Evolutionary conservation across 116 monocot species (phyloP).

Genomic region (Phalaenopsis hybrid): DNA sequence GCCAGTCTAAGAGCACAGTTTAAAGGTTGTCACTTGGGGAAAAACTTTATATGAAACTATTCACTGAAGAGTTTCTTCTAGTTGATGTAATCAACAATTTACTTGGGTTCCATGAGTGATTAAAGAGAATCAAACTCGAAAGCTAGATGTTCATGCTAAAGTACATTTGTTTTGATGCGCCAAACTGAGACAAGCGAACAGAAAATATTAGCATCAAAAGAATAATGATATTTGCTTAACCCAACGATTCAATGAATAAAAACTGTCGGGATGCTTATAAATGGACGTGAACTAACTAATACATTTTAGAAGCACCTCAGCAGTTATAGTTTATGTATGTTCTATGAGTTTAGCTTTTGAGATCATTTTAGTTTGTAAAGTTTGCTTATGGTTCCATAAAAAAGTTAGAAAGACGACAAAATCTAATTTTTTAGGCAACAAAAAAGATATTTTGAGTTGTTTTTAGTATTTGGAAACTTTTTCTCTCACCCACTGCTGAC

Average conservation of each 20-base stretch:
- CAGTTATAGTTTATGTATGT: background rate
- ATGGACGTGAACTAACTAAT: background rate
- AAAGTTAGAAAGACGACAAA: no score
- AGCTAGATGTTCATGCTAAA: background rate
- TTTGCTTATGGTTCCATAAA: no score
- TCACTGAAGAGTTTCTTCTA: background rate
- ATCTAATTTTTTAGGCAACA: no score
- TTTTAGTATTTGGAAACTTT: no score
- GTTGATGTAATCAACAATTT: background rate
- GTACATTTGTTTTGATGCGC: background rate
- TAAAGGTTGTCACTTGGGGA: background rate
- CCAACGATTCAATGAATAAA: background rate
- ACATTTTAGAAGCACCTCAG: background rate
- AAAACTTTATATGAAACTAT: background rate
- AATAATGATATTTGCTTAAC: background rate
- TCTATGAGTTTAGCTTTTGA: background rate
- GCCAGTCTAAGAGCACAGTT: background rate
- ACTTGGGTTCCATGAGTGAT: background rate
- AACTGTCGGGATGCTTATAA: background rate
- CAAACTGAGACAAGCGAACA: background rate
- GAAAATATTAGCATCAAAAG: background rate
- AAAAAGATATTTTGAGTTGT: no score
- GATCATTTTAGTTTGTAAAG: no score
- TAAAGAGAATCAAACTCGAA: no score
- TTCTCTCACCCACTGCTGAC: no score